phyloP scores from a whole-genome alignment of 208 protist genomes.

The Leishmania martiniquensis region DNA sequence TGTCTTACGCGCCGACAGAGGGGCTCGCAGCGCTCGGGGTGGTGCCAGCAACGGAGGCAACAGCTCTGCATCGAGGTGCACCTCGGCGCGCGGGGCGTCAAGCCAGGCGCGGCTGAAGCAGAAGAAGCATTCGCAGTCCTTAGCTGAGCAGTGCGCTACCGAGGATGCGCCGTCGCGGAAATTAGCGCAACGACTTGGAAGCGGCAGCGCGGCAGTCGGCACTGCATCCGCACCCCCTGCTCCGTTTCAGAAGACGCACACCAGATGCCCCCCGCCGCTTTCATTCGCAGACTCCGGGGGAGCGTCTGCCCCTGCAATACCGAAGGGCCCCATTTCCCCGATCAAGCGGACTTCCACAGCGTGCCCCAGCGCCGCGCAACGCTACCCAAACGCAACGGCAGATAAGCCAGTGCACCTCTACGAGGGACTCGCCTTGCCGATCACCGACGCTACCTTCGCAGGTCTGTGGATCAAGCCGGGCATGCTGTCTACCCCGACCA shows the following conservation, averaged over 20 bases:
- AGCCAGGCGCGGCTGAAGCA: neutral
- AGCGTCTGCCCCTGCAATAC: neutral
- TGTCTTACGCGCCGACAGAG: neutral
- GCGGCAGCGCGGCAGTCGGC: neutral
- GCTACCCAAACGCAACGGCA: constrained; percentile 5
- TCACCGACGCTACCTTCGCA: constrained; percentile 16
- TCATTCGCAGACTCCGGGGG: constrained; percentile 11
- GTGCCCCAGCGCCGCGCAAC: constrained; percentile 25
- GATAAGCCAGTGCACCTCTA: constrained; percentile 17
- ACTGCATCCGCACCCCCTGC: neutral
- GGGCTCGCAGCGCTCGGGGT: constrained; percentile 4
- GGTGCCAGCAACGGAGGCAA: neutral
- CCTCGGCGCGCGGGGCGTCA: constrained; percentile 1
- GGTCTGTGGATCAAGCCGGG: constrained; percentile 27
- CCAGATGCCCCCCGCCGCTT: constrained; percentile 16
- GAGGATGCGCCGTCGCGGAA: constrained; percentile 7
- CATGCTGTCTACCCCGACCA: constrained; percentile 30
- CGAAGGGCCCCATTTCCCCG: constrained; percentile 27
- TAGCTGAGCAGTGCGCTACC: constrained; percentile 9
- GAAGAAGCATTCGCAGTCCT: neutral
- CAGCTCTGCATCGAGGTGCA: neutral
- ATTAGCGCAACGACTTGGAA: neutral
- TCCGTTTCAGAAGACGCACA: constrained; percentile 32
- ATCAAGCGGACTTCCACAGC: constrained; percentile 35
- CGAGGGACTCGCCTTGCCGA: neutral